Conservation (phyloP, 1,284 basidiomycete species). For the Fomitopsis palustris region DNA sequence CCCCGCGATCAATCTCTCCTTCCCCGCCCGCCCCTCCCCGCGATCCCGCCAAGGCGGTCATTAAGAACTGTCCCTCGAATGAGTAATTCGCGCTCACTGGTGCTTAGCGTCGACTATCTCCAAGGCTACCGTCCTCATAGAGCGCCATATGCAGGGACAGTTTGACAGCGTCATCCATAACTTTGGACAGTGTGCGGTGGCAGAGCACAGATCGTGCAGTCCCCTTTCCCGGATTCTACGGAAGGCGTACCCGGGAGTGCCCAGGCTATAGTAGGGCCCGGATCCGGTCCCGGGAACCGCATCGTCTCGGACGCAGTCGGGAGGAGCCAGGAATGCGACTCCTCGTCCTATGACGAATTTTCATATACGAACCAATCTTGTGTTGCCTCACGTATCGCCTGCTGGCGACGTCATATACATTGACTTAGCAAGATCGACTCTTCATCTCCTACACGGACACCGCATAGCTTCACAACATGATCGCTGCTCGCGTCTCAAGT, state of each 20-base stretch:
- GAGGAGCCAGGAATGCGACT: neutral
- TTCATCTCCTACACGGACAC: too few species aligned
- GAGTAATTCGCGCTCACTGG: neutral
- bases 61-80: neutral
- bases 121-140: neutral
- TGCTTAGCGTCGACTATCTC: neutral
- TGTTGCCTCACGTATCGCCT: neutral
- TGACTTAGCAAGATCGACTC: neutral
- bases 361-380: neutral
- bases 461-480: too few species aligned
- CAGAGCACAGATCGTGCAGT: neutral
- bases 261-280: neutral
- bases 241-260: neutral
- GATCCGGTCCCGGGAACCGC: neutral
- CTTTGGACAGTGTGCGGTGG: neutral
- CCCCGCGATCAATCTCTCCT: constrained; percentile 2
- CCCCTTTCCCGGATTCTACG: neutral
- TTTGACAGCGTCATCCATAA: neutral
- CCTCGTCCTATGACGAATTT: neutral
- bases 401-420: neutral
- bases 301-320: neutral
- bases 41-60: neutral
- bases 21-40: constrained; percentile 1
- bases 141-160: neutral
- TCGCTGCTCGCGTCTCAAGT: too few species aligned